Evolutionary conservation across 352 stramenopile genomes (phyloP).

Genomic region (Globisporangium cederbergense): DNA sequence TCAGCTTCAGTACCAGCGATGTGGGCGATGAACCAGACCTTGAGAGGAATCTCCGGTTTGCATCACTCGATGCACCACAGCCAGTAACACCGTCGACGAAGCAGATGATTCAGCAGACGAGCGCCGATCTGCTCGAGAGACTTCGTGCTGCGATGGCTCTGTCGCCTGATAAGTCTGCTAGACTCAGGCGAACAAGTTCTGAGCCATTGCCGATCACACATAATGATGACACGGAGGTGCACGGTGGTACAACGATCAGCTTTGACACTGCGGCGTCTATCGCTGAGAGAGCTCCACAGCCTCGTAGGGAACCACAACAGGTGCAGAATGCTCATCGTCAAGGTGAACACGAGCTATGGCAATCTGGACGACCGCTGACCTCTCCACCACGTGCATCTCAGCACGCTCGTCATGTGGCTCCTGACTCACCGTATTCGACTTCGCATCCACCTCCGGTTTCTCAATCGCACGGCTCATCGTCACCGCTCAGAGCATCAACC

Average conservation of each 20-base stretch:
- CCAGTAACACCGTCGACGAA: neutral
- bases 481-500: neutral
- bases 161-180: conserved; percentile 4
- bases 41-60: neutral
- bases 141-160: conserved; percentile 7
- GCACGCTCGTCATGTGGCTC: neutral
- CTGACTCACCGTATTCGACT: neutral
- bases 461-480: neutral
- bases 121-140: conserved; percentile 10
- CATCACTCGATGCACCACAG: too few relatives aligned
- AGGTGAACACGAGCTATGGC: neutral
- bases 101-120: conserved; percentile 11
- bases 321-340: neutral
- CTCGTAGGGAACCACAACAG: neutral
- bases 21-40: too few relatives aligned
- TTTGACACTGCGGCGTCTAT: neutral
- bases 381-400: neutral
- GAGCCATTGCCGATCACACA: conserved; percentile 13
- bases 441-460: neutral
- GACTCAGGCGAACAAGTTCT: conserved; percentile 7
- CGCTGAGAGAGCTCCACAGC: neutral
- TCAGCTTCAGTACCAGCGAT: neutral
- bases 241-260: neutral
- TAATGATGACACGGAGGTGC: conserved; percentile 5
- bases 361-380: neutral